Conservation (phyloP, 495 filamentous ascomycete species). For the Neurospora sp. region DNA sequence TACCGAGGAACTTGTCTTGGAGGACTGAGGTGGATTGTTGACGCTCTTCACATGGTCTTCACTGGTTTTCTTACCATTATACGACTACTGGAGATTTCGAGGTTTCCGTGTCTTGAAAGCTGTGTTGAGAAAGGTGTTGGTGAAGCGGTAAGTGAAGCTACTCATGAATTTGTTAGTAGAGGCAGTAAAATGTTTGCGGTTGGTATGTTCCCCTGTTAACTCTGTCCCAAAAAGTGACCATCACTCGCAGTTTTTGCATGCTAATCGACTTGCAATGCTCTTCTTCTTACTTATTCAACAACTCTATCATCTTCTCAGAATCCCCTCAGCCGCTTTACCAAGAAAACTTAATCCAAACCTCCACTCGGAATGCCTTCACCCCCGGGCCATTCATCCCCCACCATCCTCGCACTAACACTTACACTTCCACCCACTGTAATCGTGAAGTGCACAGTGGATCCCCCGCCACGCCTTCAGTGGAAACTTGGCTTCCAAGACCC, state of each 20-base stretch:
- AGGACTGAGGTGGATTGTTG: background rate
- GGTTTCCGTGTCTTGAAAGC: background rate
- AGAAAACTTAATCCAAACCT: background rate
- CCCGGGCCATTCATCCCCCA: background rate
- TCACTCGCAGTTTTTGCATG: background rate
- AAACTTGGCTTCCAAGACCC: background rate
- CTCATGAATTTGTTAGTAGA: too few relatives aligned
- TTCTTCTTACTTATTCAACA: background rate
- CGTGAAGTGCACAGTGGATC: background rate
- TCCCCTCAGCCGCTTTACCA: background rate
- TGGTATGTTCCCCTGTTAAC: background rate
- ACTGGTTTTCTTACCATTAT: background rate
- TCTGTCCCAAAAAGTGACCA: background rate
- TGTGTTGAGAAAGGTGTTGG: too few relatives aligned
- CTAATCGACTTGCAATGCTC: background rate
- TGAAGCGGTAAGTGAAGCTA: too few relatives aligned
- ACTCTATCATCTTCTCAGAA: fast-evolving
- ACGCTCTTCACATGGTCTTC: background rate
- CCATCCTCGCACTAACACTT: background rate
- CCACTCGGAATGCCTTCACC: background rate
- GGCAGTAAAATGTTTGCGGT: background rate
- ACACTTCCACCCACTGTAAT: background rate
- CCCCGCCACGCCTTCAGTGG: background rate
- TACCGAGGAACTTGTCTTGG: background rate
- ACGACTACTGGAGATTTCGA: background rate